A percentile compares a stretch with the other conserved stretches of the same genome.
Evolutionary conservation across 805 yeast species (phyloP).

Genomic region (Yarrowia bubula): DNA sequence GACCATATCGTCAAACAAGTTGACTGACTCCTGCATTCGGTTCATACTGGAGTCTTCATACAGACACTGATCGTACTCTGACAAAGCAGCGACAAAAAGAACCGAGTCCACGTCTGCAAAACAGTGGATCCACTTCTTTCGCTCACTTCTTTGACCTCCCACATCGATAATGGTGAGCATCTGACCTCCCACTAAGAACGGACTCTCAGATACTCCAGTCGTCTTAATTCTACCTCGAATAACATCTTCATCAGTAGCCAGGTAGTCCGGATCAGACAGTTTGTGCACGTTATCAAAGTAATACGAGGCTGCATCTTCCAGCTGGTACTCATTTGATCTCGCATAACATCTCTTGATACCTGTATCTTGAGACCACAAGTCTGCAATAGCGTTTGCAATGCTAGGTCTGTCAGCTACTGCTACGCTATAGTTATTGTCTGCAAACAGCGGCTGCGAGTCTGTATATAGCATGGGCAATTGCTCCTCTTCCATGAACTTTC

Average conservation of each 20-base stretch:
- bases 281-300: conserved; percentile 72
- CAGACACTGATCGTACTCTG: conserved; percentile 88
- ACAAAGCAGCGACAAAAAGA: conserved; percentile 80
- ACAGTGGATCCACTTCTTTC: conserved; percentile 93
- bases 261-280: conserved; percentile 62
- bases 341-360: conserved; percentile 53
- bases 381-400: conserved; percentile 67
- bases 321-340: conserved; percentile 71
- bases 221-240: conserved; percentile 90
- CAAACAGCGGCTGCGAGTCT: background rate
- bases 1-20: conserved; percentile 76
- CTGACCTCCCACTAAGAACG: conserved; percentile 63
- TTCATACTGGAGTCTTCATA: conserved; percentile 88
- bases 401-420: conserved; percentile 30
- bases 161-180: conserved; percentile 84
- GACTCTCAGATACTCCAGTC: conserved; percentile 89
- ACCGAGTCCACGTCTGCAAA: conserved; percentile 88
- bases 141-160: conserved; percentile 91
- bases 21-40: conserved; percentile 85
- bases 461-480: background rate
- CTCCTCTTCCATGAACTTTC: background rate
- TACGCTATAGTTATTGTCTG: background rate
- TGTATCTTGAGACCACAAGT: conserved; percentile 66
- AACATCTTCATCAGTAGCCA: conserved; percentile 79
- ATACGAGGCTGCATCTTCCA: conserved; percentile 78